Percentiles rank a stretch among this genome's conserved stretches.
These are phyloP conservation scores for Citeromyces hawaiiensis DNA, from an alignment of 1,139 yeast genomes.

Conservation along the genomic window DNA sequence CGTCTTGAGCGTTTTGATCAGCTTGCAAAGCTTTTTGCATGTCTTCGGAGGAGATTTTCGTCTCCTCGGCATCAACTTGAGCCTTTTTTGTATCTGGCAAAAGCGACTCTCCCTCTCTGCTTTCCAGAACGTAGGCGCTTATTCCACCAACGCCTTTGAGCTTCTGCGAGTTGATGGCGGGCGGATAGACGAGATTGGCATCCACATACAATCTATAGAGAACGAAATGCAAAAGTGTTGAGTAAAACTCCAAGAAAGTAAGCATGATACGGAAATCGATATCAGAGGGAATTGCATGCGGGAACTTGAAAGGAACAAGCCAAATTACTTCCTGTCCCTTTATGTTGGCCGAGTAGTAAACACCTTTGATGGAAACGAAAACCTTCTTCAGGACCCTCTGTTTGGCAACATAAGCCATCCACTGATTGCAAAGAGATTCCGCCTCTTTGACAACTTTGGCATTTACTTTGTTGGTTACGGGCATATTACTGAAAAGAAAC, in stretches of 20 bases:
- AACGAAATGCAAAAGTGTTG: conserved; percentile 81
- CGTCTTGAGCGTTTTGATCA: conserved; percentile 25
- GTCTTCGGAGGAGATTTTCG: conserved; percentile 26
- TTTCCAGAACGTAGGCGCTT: conserved; percentile 65
- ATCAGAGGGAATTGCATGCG: conserved; percentile 88
- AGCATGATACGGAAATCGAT: conserved; percentile 95
- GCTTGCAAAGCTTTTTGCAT: conserved; percentile 37
- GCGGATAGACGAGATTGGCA: conserved; percentile 81
- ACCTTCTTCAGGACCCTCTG: conserved; percentile 77
- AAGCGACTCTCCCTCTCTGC: conserved; percentile 28
- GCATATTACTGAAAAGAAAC: conserved; percentile 87
- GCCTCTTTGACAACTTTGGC: conserved; percentile 79
- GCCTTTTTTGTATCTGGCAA: conserved; percentile 20
- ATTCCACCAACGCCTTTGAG: conserved; percentile 86
- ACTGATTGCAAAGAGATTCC: conserved; percentile 75
- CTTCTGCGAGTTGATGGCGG: conserved; percentile 59
- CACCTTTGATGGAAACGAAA: conserved; percentile 94
- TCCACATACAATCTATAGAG: conserved; percentile 79
- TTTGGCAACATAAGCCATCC: conserved; percentile 89
- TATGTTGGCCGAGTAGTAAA: conserved; percentile 82
- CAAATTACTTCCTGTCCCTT: conserved; percentile 91
- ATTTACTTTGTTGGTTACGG: conserved; percentile 78
- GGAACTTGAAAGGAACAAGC: conserved; percentile 95
- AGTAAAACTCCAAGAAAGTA: conserved; percentile 90
- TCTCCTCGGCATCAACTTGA: conserved; percentile 7